Conservation (phyloP, 75 land plant species). For the Sequoiadendron giganteum region DNA sequence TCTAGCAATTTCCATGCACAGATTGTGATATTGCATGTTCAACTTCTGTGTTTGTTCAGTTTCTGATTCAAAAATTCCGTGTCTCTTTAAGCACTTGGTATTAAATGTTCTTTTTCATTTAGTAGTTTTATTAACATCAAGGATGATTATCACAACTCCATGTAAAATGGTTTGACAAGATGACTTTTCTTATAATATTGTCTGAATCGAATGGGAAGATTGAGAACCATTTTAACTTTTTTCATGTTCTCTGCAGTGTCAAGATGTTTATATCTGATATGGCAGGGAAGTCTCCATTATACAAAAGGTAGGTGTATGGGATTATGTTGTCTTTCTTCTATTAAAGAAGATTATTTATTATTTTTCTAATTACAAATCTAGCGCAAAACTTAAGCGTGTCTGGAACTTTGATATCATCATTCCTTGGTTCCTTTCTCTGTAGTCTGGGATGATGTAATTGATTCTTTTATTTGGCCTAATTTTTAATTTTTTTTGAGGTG, state of each 20-base stretch:
- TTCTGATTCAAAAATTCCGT: neutral
- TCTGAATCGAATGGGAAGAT: conserved; percentile 6
- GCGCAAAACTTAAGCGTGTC: neutral
- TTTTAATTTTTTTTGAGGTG: neutral
- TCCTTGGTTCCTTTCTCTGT: neutral
- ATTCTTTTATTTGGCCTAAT: neutral
- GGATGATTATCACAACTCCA: neutral
- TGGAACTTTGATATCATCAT: neutral
- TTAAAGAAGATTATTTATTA: neutral
- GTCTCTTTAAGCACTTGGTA: neutral
- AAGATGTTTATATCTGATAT: conserved; percentile 75
- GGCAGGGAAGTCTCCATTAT: conserved; percentile 80
- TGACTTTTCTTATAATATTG: neutral
- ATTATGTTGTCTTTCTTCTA: neutral
- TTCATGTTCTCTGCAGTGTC: conserved; percentile 61
- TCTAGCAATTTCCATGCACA: neutral
- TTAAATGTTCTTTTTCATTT: neutral
- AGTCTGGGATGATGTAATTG: neutral
- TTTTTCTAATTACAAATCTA: conserved; percentile 4
- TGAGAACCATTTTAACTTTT: conserved; percentile 6
- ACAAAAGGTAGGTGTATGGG: conserved; percentile 70
- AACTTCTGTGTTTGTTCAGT: neutral
- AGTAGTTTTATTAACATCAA: neutral
- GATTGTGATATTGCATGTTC: neutral
- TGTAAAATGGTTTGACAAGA: neutral